Base-by-base conservation (phyloP, 371 early-diverging fungal genomes). In the Mortierella sp. region DNA sequence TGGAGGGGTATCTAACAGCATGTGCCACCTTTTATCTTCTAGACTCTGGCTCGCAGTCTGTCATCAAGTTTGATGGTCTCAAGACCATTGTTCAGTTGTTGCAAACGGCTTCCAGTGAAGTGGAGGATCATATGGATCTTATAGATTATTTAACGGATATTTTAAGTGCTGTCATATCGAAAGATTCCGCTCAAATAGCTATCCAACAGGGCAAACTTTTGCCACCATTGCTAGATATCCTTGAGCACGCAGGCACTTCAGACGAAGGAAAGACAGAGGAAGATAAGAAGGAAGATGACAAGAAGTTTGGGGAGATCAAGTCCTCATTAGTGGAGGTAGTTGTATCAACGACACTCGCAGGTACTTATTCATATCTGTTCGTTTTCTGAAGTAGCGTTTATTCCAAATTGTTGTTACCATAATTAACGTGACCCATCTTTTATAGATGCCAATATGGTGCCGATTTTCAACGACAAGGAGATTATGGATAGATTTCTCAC, bases 371-470 rank as follows among this genome's bases (percentile, higher is more conserved):
- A 47, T 18, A 54, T 30, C 20, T 22, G 11, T 45, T 63, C 26
- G 12, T 32, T 9, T 55, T n/a, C 37, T 26, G 2, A n/a, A 39
- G 18, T 5, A 32, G n/a, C 18, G 35, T 8, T 8, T 2, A 60
- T 63, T 35, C 35, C 35, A 8, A 35, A 35, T 35, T 35, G 35
- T 35, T 35, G 35, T 35, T 35, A 8, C 6, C 35, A 8, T 35
- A 5, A 35, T 3, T 35, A 35, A 35, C 35, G 35, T 35, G 35
- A 6, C 35, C 35, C 35, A 4, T 5, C 6, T 0, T 35, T 35
- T 35, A 35, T 69, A 87, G 90, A 90, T 68, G 84, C 75, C 28
- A 88, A 87, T 57, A 84, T 90, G 84, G 73, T 84, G 40, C 84
- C 74, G 2, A 67, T 90, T 0, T 90, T 88, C 57, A 78, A 86